Base-by-base conservation (phyloP, 305 asterid genomes). In the Fraxinus sp. region DNA sequence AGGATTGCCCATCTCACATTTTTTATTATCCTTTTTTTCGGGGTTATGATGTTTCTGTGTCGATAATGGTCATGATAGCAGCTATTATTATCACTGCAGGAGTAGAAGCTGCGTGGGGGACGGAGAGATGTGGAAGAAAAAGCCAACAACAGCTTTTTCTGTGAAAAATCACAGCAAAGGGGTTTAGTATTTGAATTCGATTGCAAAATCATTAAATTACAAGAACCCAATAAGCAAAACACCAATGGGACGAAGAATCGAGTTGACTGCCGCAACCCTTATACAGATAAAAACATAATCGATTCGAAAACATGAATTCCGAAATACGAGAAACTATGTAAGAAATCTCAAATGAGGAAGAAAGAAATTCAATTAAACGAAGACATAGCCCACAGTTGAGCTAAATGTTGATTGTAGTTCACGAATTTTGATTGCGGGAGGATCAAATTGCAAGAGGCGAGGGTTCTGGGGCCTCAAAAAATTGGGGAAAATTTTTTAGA, bases 171-270 rank as follows among this genome's bases (percentile, higher is more conserved):
- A 66, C 78, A 77, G 87, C 72, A 62, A 79, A 81, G 88, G 49
- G 91, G 87, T 66, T 91, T 80, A 18, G 87, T 71, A 80, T 82
- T 83, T 14, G 85, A 52, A 64, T 82, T 59, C 86, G 91, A 86
- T 82, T 88, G 92, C 91, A 91, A 82, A 88, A 91, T 91, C 94
- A 91, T 91, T 88, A 89, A 91, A 86, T 59, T 79, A 62, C 16
- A 70, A 80, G 87, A 78, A 77, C 70, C 90, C 87, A 80, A 79
- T 83, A 62, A n/a, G 80, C 74, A 66, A 57, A 76, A 41, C 77
- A 59, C 83, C 86, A 46, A 77, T 32, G 43, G 35, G 28, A 81
- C 52, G 82, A 80, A 18, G 66, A 83, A 46, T 77, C 66, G 37
- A 57, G 32, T n/a, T 30, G 28, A 18, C 80, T 77, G 30, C 46